Base-by-base conservation (phyloP, 805 yeast species). In the Candida boleticola region DNA sequence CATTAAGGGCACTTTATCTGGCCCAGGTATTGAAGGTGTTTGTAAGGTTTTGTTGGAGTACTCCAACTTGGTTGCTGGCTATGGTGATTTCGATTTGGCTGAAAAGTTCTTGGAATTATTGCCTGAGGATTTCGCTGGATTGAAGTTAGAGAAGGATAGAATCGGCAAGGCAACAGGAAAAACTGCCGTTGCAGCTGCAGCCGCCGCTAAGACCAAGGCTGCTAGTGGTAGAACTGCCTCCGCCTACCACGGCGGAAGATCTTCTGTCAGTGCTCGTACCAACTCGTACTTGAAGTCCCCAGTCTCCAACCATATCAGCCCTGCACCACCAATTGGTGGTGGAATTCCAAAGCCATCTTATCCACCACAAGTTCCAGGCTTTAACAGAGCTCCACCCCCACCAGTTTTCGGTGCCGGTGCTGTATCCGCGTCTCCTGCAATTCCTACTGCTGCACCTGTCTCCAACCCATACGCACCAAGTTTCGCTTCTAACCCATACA, bases 71-170 rank as follows among this genome's bases (percentile, higher is more conserved):
- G 81, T 89, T 43, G 84, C 96, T 3, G 80, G 89, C 21, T 81
- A 76, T 56, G 98, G 97, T 21, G 81, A 86, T 49, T 82, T 88
- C 52, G 95, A 84, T 7, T 68, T 92, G 50, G 97, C 98, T 1
- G 75, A 71, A 44, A 77, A 74, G 50, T 79, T 86, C 50, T 73
- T 92, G 57, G 70, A 72, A 35, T 71, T 84, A 46, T 71, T 93
- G 54, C 96, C 98, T 10, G 79, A 77, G 35, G 80, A 80, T 41
- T 79, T 82, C 52, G 85, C 84, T 34, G 87, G 83, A 20, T 82
- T 85, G 38, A 78, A 74, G 42, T 53, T 68, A 18, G 97, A 88
- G 55, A 86, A 83, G 61, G 90, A 86, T 48, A 82, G 99, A 53
- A 82, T 92, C 16, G 49, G 73, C 36, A 80, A 79, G 51, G 95